phyloP scores from a whole-genome alignment of 2,329 filamentous ascomycete genomes.

The Saccharata proteae region DNA sequence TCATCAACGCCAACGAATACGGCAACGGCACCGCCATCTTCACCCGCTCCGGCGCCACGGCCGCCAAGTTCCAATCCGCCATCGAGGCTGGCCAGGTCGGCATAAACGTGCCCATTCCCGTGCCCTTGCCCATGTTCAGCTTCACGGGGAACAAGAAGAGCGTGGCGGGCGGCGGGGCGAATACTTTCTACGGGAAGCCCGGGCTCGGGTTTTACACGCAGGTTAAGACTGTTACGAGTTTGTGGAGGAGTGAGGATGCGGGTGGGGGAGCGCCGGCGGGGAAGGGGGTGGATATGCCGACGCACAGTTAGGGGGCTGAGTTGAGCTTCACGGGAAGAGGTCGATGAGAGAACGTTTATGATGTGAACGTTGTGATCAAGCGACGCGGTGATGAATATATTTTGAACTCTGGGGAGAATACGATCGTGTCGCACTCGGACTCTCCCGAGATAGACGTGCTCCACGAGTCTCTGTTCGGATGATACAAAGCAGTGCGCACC shows the following conservation, averaged over 20 bases:
- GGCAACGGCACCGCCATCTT: slow-evolving; percentile 81
- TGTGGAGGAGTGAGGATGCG: slow-evolving; percentile 81
- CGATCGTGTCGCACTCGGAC: background rate
- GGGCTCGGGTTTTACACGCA: slow-evolving; percentile 94
- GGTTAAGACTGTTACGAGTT: slow-evolving; percentile 88
- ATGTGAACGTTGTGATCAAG: too few species aligned
- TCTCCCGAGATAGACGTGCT: background rate
- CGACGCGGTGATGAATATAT: too few species aligned
- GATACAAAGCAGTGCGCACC: background rate
- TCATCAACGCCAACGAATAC: slow-evolving; percentile 80
- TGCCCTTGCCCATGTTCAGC: slow-evolving; percentile 48
- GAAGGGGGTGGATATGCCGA: slow-evolving; percentile 84
- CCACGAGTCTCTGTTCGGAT: background rate
- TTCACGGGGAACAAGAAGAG: slow-evolving; percentile 70
- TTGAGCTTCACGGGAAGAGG: background rate
- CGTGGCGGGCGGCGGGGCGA: slow-evolving; percentile 81
- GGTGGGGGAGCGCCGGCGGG: too few species aligned
- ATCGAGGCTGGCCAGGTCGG: slow-evolving; percentile 80
- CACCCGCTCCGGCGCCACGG: slow-evolving; percentile 64
- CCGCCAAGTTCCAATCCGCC: slow-evolving; percentile 64
- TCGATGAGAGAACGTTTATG: background rate
- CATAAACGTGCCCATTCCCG: slow-evolving; percentile 46
- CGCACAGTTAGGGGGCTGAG: slow-evolving; percentile 31
- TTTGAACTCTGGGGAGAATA: too few species aligned
- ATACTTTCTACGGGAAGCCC: slow-evolving; percentile 89